phyloP scores from a whole-genome alignment of 1,284 basidiomycete genomes.

The Golubevia pallescens region DNA sequence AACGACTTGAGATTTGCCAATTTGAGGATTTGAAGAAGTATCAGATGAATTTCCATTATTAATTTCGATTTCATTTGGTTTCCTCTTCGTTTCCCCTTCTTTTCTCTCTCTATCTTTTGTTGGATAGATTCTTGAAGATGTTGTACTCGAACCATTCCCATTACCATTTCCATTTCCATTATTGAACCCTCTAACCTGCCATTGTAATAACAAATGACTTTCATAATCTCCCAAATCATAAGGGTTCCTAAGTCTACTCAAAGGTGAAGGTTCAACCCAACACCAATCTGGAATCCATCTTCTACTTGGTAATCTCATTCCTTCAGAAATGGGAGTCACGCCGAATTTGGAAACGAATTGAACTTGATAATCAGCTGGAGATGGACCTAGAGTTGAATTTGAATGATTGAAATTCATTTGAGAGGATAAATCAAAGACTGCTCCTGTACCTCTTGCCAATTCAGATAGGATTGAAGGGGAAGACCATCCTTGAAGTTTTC shows the following conservation, averaged over 20 bases:
- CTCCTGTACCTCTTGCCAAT: constrained; percentile 17
- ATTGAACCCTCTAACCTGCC: too few relatives aligned
- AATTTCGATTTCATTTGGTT: constrained; percentile 1
- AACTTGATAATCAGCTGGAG: constrained; percentile 36
- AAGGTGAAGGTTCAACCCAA: too few relatives aligned
- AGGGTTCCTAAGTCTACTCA: too few relatives aligned
- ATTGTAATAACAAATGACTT: too few relatives aligned
- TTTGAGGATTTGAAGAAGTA: constrained; percentile 35
- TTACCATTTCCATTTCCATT: too few relatives aligned
- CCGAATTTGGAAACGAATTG: constrained; percentile 45
- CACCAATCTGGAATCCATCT: background rate
- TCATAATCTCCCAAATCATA: too few relatives aligned
- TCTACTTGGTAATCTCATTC: constrained; percentile 5
- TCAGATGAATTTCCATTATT: constrained; percentile 6
- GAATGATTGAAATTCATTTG: constrained; percentile 32
- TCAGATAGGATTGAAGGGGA: constrained; percentile 33
- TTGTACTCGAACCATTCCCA: too few relatives aligned
- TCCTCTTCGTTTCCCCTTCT: background rate
- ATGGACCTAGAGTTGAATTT: constrained; percentile 30
- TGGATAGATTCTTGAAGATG: too few relatives aligned
- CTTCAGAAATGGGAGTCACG: constrained; percentile 33
- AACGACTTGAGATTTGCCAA: constrained; percentile 1
- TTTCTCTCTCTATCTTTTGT: background rate
- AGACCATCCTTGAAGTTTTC: constrained; percentile 55
- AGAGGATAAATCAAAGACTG: constrained; percentile 5